Percentiles rank a stretch among this genome's conserved stretches.
These are phyloP conservation scores for Coriolopsis trogii DNA, from an alignment of 1,284 basidiomycete species.

Conservation along the genomic window DNA sequence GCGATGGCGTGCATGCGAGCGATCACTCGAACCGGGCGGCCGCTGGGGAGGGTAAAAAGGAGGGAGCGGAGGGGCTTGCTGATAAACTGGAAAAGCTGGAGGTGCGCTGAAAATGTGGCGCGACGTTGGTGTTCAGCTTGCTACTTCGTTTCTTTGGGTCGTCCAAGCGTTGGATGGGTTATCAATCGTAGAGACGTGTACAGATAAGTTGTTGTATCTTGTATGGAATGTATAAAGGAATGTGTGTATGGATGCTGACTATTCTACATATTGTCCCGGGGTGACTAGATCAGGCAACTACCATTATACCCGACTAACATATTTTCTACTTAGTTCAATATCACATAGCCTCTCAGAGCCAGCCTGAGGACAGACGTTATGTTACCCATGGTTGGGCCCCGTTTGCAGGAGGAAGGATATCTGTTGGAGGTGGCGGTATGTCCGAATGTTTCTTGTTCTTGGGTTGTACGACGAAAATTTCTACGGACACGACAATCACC, in stretches of 20 bases:
- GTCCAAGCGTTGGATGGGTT: conserved; percentile 9
- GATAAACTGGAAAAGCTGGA: conserved; percentile 49
- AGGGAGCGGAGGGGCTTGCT: conserved; percentile 36
- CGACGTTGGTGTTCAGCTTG: background rate
- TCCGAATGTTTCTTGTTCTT: conserved; percentile 39
- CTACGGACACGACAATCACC: conserved; percentile 69
- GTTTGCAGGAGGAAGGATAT: conserved; percentile 15
- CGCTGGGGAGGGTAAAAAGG: conserved; percentile 18
- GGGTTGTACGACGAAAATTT: conserved; percentile 45
- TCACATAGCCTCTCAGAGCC: no score
- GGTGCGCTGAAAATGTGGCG: conserved; percentile 30
- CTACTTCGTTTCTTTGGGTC: conserved; percentile 11
- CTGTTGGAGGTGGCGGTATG: conserved; percentile 33
- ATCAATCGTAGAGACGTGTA: conserved; percentile 20
- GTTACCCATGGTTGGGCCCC: background rate
- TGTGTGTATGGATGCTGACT: background rate
- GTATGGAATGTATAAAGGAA: background rate
- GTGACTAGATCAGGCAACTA: background rate
- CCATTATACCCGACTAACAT: no score
- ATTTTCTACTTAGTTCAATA: no score
- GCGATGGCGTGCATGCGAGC: conserved; percentile 15
- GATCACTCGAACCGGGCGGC: conserved; percentile 26
- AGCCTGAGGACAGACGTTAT: background rate
- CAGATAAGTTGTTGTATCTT: conserved; percentile 12
- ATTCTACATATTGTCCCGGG: background rate